phyloP scores from a whole-genome alignment of 768 basidiomycete genomes.

The Phylloporus sp. region DNA sequence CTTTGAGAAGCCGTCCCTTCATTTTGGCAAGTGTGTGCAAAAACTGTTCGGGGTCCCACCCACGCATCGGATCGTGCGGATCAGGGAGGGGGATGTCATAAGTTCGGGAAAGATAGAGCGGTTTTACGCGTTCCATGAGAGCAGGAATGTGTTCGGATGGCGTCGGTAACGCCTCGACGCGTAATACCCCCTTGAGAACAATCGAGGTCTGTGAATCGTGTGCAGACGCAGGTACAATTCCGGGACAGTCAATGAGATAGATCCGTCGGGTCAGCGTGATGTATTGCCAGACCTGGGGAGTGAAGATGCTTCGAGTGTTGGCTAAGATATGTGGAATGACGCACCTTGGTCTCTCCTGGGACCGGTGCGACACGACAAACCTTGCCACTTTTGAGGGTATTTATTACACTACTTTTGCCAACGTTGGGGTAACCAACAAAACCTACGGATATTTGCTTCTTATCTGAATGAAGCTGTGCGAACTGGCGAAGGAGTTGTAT shows the following conservation, averaged over 20 bases:
- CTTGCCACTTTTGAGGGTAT: slow-evolving; percentile 96
- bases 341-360: slow-evolving; percentile 91
- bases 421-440: slow-evolving; percentile 99
- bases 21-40: slow-evolving; percentile 82
- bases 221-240: slow-evolving; percentile 92
- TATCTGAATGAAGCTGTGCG: slow-evolving; percentile 94
- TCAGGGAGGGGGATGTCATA: slow-evolving; percentile 71
- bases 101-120: slow-evolving; percentile 83
- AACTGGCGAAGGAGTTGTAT: slow-evolving; percentile 97
- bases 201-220: slow-evolving; percentile 86
- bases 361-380: slow-evolving; percentile 96
- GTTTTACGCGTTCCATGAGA: slow-evolving; percentile 88
- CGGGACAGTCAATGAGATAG: slow-evolving; percentile 99
- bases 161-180: slow-evolving; percentile 89
- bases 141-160: slow-evolving; percentile 91
- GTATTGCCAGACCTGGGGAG: slow-evolving; percentile 89
- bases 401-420: slow-evolving; percentile 96
- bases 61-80: slow-evolving; percentile 43
- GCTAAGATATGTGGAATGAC: background rate
- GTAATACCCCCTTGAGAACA: slow-evolving; percentile 94
- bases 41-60: slow-evolving; percentile 75
- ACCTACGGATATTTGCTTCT: slow-evolving; percentile 98
- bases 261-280: slow-evolving; percentile 94
- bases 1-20: slow-evolving; percentile 88
- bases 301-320: background rate